phyloP scores from a whole-genome alignment of 192 early-diverging fungal genomes.

The Rhizophagus prolifer region DNA sequence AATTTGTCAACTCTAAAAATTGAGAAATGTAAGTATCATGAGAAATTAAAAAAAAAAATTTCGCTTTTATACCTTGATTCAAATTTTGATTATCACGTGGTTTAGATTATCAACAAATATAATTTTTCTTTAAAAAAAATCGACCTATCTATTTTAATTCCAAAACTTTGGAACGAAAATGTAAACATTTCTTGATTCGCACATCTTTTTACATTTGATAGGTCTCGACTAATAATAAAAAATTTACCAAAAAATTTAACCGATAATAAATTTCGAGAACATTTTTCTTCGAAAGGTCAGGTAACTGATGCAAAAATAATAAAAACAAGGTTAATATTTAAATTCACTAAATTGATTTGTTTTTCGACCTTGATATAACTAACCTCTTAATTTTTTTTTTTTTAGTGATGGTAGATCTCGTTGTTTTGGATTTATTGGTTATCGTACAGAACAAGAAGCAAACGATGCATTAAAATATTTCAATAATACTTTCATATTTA shows the following conservation, averaged over 20 bases:
- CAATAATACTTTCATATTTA: conserved; percentile 91
- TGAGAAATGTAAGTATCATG: no score
- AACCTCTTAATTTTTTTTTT: not conserved
- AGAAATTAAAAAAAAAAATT: no score
- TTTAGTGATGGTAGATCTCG: conserved; percentile 75
- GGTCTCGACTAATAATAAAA: conserved; percentile 87
- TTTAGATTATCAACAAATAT: not conserved
- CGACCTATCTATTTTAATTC: not conserved
- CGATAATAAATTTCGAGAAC: conserved; percentile 80
- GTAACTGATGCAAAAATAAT: conserved; percentile 93
- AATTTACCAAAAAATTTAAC: conserved; percentile 92
- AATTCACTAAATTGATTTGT: not conserved
- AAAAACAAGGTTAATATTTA: conserved; percentile 58
- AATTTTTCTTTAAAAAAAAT: not conserved
- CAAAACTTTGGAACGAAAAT: not conserved
- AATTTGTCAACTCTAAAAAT: no score
- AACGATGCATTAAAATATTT: conserved; percentile 79
- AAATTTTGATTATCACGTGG: no score
- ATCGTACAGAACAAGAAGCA: conserved; percentile 83
- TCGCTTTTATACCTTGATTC: no score
- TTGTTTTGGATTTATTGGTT: conserved; percentile 92
- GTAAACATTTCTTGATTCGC: not conserved
- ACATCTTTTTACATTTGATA: not conserved
- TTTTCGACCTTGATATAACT: not conserved
- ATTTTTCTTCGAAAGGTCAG: conserved; percentile 81